These are phyloP conservation scores for Aspergillus texensis DNA, from an alignment of 2,329 filamentous ascomycete species.

Conservation along the genomic window DNA sequence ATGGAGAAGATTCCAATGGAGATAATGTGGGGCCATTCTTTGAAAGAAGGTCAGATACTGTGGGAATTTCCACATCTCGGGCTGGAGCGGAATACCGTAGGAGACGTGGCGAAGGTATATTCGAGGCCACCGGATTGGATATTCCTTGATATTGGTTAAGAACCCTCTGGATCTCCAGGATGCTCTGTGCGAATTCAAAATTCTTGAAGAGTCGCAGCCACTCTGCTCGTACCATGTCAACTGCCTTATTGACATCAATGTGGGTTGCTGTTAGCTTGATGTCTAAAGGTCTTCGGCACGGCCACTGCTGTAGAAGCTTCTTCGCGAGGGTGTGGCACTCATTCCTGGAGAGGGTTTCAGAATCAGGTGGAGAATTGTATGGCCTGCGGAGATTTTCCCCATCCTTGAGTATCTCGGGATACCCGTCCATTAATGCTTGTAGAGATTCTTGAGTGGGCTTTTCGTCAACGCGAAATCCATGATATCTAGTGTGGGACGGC, in stretches of 20 bases:
- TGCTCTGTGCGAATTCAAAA: background rate
- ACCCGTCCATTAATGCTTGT: background rate
- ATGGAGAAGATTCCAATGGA: background rate
- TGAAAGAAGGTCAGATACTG: background rate
- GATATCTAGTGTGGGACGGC: background rate
- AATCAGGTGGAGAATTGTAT: background rate
- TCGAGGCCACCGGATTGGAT: background rate
- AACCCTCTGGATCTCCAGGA: background rate
- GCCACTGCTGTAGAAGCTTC: background rate
- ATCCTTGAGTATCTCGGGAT: background rate
- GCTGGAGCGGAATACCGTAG: background rate
- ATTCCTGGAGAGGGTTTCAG: background rate
- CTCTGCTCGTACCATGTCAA: background rate
- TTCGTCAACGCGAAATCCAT: background rate
- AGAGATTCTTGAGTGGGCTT: background rate
- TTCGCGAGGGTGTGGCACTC: background rate
- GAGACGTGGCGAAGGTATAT: background rate
- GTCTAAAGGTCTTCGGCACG: background rate
- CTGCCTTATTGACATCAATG: background rate
- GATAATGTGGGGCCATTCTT: background rate
- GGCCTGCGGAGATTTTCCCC: background rate
- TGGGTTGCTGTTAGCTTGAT: background rate
- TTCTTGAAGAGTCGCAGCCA: constrained; percentile 1
- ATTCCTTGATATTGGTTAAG: background rate
- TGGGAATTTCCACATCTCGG: background rate